Conservation (phyloP, 352 stramenopile genomes). For the Globisporangium barbulae region DNA sequence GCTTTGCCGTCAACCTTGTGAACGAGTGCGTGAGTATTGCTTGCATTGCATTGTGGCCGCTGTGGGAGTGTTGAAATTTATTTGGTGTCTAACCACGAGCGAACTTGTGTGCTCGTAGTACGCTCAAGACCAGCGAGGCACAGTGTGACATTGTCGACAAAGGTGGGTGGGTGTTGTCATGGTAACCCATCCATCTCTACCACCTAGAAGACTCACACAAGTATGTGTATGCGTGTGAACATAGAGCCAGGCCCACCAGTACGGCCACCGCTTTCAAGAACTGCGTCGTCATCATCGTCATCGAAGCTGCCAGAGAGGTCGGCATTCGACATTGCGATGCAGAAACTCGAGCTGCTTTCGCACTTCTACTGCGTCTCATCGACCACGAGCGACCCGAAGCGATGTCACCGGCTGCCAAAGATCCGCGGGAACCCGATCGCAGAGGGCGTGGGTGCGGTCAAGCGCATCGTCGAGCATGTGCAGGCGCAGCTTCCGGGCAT, state of each 20-base stretch:
- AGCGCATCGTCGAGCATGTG: constrained; percentile 61
- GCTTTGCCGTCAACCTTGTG: constrained; percentile 69
- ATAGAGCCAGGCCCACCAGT: background rate
- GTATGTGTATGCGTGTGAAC: background rate
- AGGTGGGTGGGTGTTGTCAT: background rate
- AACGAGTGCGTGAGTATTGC: constrained; percentile 48
- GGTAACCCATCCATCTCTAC: background rate
- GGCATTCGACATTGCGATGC: constrained; percentile 17
- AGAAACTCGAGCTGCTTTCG: constrained; percentile 22
- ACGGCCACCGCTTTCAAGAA: background rate
- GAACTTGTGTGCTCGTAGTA: background rate
- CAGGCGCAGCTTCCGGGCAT: constrained; percentile 56
- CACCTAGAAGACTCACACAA: background rate
- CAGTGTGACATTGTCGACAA: background rate
- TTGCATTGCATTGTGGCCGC: background rate
- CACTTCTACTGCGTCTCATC: constrained; percentile 39
- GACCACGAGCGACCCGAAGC: constrained; percentile 30
- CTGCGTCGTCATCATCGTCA: background rate
- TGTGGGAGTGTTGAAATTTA: too few species aligned
- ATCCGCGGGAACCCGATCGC: constrained; percentile 52
- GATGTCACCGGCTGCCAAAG: constrained; percentile 37
- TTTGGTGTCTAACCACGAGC: too few species aligned
- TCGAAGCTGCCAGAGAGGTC: background rate
- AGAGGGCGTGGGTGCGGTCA: constrained; percentile 43
- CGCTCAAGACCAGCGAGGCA: constrained; percentile 10